A percentile compares a stretch with the other conserved stretches of the same genome.
These are phyloP conservation scores for Mucor ambiguus DNA, from an alignment of 371 early-diverging fungal species.

Conservation along the genomic window DNA sequence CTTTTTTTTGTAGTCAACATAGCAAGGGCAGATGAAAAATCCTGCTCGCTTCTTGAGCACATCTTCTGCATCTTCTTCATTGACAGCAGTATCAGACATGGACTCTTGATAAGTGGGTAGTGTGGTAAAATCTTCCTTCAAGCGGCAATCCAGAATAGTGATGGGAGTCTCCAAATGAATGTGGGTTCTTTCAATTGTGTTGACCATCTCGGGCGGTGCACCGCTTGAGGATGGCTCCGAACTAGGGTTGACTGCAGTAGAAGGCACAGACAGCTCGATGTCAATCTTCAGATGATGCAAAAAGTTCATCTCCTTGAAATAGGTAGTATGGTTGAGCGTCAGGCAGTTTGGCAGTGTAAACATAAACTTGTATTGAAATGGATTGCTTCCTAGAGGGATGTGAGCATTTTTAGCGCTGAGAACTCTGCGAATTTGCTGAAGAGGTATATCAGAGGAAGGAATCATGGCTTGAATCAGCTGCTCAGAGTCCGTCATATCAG, in stretches of 20 bases:
- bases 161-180: conserved; percentile 37
- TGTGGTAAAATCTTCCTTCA: conserved; percentile 37
- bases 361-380: conserved; percentile 46
- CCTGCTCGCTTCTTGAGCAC: conserved; percentile 17
- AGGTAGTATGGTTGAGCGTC: conserved; percentile 46
- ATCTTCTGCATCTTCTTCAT: conserved; percentile 29
- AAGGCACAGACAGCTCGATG: conserved; percentile 36
- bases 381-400: conserved; percentile 35
- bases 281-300: conserved; percentile 41
- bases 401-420: conserved; percentile 46
- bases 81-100: conserved; percentile 26
- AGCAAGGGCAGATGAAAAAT: conserved; percentile 50
- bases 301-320: conserved; percentile 42
- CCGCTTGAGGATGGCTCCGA: neutral
- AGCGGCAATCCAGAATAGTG: conserved; percentile 37
- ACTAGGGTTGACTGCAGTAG: neutral
- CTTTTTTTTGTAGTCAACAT: conserved; percentile 47
- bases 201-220: neutral
- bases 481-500: conserved; percentile 25
- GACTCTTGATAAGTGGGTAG: conserved; percentile 44
- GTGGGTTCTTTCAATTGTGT: conserved; percentile 5
- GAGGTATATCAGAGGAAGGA: conserved; percentile 28
- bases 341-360: conserved; percentile 49
- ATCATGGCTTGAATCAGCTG: conserved; percentile 26
- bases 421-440: conserved; percentile 31